Base-by-base conservation (phyloP, 345 rosid species). In the Citrus hindsii region DNA sequence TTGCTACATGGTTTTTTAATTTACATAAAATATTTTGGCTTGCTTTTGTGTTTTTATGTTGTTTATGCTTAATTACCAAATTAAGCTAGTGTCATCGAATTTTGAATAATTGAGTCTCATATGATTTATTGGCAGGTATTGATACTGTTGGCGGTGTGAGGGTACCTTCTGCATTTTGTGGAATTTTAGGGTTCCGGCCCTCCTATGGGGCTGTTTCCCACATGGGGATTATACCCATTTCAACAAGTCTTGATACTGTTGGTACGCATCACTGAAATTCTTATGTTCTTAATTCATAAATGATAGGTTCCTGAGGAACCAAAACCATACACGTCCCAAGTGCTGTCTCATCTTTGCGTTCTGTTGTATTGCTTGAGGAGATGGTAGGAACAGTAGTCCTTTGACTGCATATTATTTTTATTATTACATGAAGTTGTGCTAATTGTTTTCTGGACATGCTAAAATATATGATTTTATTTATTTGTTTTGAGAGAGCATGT, bases 91-190 rank as follows among this genome's bases (percentile, higher is more conserved):
- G 8, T 64, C 16, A 8, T 46, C 7, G 33, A 73, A 73, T 28
- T 67, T 21, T 14, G 58, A 37, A 28, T 46, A 48, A 55, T 65
- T 46, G 10, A 25, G 38, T 77, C 76, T 77, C 8, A 58, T 72
- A 28, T 37, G 28, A 55, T 67, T 67, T 79, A 66, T 38, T 86
- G 86, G 81, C 90, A 94, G 99, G 99, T 83, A 51, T 90, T 38
- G 99, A 96, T 79, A 86, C 97, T 13, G 83, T 90, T 79, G 99
- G 99, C 28, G 99, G 95, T 58, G 94, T 94, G 77, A 94, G 99
- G 85, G 85, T 94, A 67, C 98, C 99, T 55, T 92, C 98, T 28
- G 93, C 86, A 62, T 96, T 81, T 79, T 96, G 98, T 82, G 92
- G 98, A 69, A 71, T 92, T 75, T 74, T 96, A 69, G 99, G 99